Base-by-base conservation (phyloP, 441 rosid species). In the Adansonia rubrostipa region DNA sequence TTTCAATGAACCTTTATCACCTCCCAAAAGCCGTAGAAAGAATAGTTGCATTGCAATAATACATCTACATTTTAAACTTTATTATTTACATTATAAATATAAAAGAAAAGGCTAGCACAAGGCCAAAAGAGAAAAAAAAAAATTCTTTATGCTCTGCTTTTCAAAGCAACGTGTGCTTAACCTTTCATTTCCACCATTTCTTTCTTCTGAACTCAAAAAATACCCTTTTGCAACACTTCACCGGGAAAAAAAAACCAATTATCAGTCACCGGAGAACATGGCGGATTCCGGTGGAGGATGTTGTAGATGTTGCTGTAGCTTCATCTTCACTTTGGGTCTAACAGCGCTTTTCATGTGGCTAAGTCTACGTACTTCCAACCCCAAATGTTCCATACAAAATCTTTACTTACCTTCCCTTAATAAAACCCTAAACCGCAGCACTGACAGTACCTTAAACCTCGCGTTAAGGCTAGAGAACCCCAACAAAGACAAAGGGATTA, bases 341-440 rank as follows among this genome's bases (percentile, higher is more conserved):
- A 83, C 96, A 22, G 78, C 88, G 14, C 89, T 94, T 17, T 90
- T 91, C 83, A 6, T 92, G 73, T 94, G 98, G 97, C 90, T 92
- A 1, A 84, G 89, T 48, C 80, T 91, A 15, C 89, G 95, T 6
- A 28, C 90, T 45, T 71, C 86, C 19, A 81, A 81, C 28, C 96
- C 96, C 14, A 85, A 86, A 76, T 86, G 89, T 79, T 80, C 79
- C 8, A 84, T 93, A 61, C 11, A 80, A 1, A 2, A 57, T 0
- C 78, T 95, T 71, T 86, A 87, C 84, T 71, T 93, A 50, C 92
- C 97, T n/a, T 86, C 92, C 61, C 88, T 92, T 61, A n/a, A 90
- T 82, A 81, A 14, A 73, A 72, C 96, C 76, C 45, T 73, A 13
- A 74, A 80, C 80, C 14, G 77, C 33, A 45, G 42, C 0, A 0